Percentiles rank a stretch among this genome's conserved stretches.
Evolutionary conservation across 805 yeast species (phyloP).

Genomic region (Metschnikowia vanudenii): DNA sequence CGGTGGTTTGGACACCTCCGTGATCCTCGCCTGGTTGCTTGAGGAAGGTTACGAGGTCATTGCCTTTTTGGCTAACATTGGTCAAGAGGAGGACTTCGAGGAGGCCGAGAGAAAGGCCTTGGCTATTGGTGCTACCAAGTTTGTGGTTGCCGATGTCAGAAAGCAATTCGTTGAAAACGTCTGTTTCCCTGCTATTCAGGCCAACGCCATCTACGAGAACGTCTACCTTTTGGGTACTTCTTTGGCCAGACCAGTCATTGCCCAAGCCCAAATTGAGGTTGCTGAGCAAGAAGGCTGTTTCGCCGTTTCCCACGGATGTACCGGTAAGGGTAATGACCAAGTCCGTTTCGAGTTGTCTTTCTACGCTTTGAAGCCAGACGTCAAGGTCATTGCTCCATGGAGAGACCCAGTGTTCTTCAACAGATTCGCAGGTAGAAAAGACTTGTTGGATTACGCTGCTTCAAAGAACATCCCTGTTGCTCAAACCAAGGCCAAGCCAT

Average conservation of each 20-base stretch:
- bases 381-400: conserved; percentile 98
- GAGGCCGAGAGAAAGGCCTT: conserved; percentile 96
- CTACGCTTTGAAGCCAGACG: conserved; percentile 98
- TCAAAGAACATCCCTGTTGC: conserved; percentile 89
- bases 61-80: conserved; percentile 97
- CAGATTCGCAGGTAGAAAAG: conserved; percentile 98
- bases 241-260: conserved; percentile 97
- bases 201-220: conserved; percentile 97
- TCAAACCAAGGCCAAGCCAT: conserved; percentile 98
- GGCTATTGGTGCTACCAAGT: conserved; percentile 95
- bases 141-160: conserved; percentile 91
- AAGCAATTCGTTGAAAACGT: conserved; percentile 91
- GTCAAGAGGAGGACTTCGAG: conserved; percentile 98
- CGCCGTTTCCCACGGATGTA: conserved; percentile 98
- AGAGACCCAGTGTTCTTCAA: conserved; percentile 93
- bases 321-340: conserved; percentile 99
- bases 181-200: conserved; percentile 94
- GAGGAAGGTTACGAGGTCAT: conserved; percentile 98
- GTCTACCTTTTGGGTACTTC: conserved; percentile 97
- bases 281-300: conserved; percentile 98
- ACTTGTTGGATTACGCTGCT: conserved; percentile 89
- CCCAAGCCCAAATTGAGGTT: conserved; percentile 95
- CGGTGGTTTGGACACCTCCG: conserved; percentile 98
- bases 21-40: conserved; percentile 95
- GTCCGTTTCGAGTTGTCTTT: conserved; percentile 96